phyloP scores from a whole-genome alignment of 805 yeast species.

The Dipodascus geniculatus region DNA sequence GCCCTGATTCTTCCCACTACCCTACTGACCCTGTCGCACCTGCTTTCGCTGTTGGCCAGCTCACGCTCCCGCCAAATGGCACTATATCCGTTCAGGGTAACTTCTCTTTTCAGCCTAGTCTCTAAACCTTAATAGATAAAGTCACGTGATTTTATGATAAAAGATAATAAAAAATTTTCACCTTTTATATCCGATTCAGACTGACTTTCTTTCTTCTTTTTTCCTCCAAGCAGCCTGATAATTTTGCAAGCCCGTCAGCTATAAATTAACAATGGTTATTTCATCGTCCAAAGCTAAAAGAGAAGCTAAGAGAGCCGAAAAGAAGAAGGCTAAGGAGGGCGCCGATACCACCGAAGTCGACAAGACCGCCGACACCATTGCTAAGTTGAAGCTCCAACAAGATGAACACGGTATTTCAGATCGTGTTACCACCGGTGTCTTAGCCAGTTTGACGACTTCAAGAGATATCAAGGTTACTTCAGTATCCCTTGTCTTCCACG shows the following conservation, averaged over 20 bases:
- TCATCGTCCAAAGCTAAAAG: conserved; percentile 97
- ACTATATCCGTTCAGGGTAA: neutral
- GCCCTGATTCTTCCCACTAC: neutral
- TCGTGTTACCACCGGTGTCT: conserved; percentile 96
- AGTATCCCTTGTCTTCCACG: conserved; percentile 89
- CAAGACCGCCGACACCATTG: conserved; percentile 61
- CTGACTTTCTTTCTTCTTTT: neutral
- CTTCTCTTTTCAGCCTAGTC: too few relatives aligned
- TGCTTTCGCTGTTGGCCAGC: neutral
- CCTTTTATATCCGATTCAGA: too few relatives aligned
- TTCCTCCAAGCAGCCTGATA: neutral
- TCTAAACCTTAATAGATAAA: neutral
- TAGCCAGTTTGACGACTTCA: conserved; percentile 78
- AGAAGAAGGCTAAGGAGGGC: conserved; percentile 42
- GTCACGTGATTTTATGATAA: neutral
- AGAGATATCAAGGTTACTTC: conserved; percentile 90
- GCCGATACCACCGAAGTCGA: conserved; percentile 32
- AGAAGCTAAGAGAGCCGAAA: conserved; percentile 91
- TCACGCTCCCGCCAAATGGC: neutral
- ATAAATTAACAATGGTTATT: conserved; percentile 17
- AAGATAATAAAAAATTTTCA: neutral
- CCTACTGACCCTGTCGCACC: neutral
- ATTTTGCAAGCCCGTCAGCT: neutral
- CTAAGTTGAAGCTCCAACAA: conserved; percentile 80
- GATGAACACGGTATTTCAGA: conserved; percentile 92